A percentile compares a stretch with the other conserved stretches of the same genome.
These are phyloP conservation scores for Globisporangium apiculatum DNA, from an alignment of 352 stramenopile genomes.

Conservation along the genomic window DNA sequence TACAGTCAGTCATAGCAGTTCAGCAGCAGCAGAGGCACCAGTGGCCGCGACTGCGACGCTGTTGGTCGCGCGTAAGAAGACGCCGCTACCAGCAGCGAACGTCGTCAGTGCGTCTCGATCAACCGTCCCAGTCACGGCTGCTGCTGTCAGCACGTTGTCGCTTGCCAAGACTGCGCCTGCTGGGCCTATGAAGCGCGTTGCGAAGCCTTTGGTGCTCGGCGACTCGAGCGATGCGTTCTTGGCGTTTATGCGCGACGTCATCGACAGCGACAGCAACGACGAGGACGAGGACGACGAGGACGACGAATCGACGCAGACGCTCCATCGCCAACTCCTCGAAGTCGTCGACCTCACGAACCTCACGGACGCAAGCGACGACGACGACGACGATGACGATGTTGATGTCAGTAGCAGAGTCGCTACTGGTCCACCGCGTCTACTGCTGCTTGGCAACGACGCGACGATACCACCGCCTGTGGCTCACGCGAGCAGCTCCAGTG, in stretches of 20 bases:
- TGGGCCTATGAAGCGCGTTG: neutral
- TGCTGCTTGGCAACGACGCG: neutral
- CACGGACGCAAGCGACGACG: conserved; percentile 46
- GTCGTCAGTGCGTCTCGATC: neutral
- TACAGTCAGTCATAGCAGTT: no score
- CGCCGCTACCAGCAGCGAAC: neutral
- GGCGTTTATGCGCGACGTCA: conserved; percentile 38
- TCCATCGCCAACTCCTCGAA: conserved; percentile 34
- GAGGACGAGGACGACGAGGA: conserved; percentile 26
- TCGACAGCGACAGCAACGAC: conserved; percentile 26
- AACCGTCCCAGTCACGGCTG: no score
- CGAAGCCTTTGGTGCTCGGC: conserved; percentile 19
- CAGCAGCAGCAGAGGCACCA: no score
- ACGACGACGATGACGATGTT: conserved; percentile 7
- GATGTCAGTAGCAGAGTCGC: conserved; percentile 3
- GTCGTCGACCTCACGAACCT: conserved; percentile 59
- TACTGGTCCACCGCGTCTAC: conserved; percentile 14
- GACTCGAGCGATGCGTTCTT: conserved; percentile 37
- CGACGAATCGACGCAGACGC: conserved; percentile 16
- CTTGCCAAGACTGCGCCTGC: neutral
- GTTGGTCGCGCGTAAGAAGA: no score
- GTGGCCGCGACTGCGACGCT: no score
- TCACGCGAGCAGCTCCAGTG: no score
- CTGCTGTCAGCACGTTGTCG: no score
- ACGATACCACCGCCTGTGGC: no score